Conservation (phyloP, 768 basidiomycete genomes). For the Sutorius australiensis region DNA sequence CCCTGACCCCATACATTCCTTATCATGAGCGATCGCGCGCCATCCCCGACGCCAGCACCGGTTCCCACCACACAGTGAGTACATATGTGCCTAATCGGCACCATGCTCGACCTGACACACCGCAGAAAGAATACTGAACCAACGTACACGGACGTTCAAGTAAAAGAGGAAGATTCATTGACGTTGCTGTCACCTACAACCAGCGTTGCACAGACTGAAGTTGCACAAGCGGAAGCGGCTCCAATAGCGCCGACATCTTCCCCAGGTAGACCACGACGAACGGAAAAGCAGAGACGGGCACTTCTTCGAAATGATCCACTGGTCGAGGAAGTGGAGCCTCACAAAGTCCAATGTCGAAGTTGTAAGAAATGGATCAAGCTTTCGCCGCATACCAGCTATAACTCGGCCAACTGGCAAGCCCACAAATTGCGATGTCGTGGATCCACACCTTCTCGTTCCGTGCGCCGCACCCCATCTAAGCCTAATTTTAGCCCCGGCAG, state of each 20-base stretch:
- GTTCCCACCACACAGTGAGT: slow-evolving; percentile 16
- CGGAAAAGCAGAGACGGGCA: slow-evolving; percentile 46
- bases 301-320: slow-evolving; percentile 52
- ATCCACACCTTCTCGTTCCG: slow-evolving; percentile 33
- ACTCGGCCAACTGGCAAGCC: slow-evolving; percentile 47
- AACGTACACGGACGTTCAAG: neutral
- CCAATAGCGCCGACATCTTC: neutral
- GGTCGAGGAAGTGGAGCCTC: slow-evolving; percentile 45
- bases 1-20: slow-evolving; percentile 27
- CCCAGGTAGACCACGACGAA: slow-evolving; percentile 19
- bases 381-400: slow-evolving; percentile 38
- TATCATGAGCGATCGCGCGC: slow-evolving; percentile 28
- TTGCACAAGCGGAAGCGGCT: neutral
- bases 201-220: neutral
- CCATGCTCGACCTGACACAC: slow-evolving; percentile 3
- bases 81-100: neutral
- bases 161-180: slow-evolving; percentile 15
- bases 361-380: slow-evolving; percentile 66
- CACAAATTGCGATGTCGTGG: slow-evolving; percentile 50
- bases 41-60: neutral
- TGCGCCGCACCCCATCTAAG: slow-evolving; percentile 16
- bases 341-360: slow-evolving; percentile 53
- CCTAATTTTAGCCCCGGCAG: slow-evolving; percentile 45
- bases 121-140: slow-evolving; percentile 8
- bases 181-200: slow-evolving; percentile 5